Base-by-base conservation (phyloP, 2,329 filamentous ascomycete genomes). In the Penicillium janthinellum region DNA sequence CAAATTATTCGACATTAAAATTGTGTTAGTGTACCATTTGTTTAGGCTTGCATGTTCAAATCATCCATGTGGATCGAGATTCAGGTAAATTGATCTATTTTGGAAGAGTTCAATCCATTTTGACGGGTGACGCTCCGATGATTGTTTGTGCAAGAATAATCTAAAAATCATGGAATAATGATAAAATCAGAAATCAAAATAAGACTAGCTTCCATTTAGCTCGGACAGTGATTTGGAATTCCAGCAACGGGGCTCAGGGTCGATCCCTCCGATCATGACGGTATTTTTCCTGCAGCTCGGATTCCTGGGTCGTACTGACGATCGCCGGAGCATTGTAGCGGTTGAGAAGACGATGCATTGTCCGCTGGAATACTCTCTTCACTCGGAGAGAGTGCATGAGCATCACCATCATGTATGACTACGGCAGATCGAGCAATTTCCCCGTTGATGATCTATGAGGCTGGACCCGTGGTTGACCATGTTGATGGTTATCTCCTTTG, bases 211-310 rank as follows among this genome's bases (percentile, higher is more conserved):
- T 60, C 42, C 31, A 22, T 59, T 59, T 64, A 64, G 60, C 57
- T 61, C 61, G 59, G 39, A 44, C 44, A 53, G 57, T 68, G 63
- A 69, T 69, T 69, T 69, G 67, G 64, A 69, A 69, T 69, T 68
- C 64, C 66, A 67, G 63, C 49, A 61, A 67, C 60, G 64, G 67
- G 67, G 67, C 66, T 68, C 66, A 66, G 56, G 62, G 67, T 68
- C 67, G 67, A 69, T 69, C 67, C 62, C 65, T 67, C 61, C 62
- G 67, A 66, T 71, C 65, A 58, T 60, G 66, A 64, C 64, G 61
- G 59, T 61, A 63, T 62, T 66, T 67, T 67, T 67, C 63, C 60
- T 67, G 65, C 67, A 67, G 61, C 67, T 65, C 65, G 60, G 57
- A 69, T 67, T 65, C 62, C 63, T 63, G 67, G 66, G 65, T 68